Evolutionary conservation across 208 protist genomes (phyloP).

Genomic region (Wallacemonas sp.): DNA sequence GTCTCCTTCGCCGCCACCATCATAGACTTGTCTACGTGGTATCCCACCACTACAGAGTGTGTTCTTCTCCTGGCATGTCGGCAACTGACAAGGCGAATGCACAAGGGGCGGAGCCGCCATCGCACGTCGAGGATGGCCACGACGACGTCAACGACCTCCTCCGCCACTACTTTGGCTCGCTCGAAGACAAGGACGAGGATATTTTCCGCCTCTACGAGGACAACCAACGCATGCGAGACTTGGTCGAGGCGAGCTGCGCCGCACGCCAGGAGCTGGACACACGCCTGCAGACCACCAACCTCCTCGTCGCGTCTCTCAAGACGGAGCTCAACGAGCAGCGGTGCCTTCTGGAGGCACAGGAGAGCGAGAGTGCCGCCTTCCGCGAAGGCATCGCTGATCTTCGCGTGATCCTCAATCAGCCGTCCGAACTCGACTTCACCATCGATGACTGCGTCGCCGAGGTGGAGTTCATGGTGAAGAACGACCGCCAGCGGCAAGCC

Average conservation of each 20-base stretch:
- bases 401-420: constrained; percentile 36
- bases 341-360: constrained; percentile 47
- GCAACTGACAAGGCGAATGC: too few species aligned
- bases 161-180: constrained; percentile 66
- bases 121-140: constrained; percentile 28
- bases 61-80: too few species aligned
- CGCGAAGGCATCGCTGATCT: constrained; percentile 34
- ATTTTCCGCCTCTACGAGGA: constrained; percentile 73
- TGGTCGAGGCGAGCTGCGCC: constrained; percentile 47
- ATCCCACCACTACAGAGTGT: too few species aligned
- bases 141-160: constrained; percentile 65
- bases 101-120: too few species aligned
- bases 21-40: too few species aligned
- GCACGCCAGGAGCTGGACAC: constrained; percentile 51
- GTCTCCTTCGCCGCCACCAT: too few species aligned
- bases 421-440: constrained; percentile 50
- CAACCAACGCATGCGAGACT: constrained; percentile 63
- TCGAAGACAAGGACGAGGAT: constrained; percentile 75
- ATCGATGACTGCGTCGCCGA: constrained; percentile 41
- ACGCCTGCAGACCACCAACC: constrained; percentile 26
- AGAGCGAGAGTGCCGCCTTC: constrained; percentile 31
- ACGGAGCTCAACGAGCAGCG: constrained; percentile 60
- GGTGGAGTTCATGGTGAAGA: constrained; percentile 26
- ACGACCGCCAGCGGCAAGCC: not conserved
- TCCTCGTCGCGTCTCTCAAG: constrained; percentile 49